These are phyloP conservation scores for Boletales sp. DNA, from an alignment of 768 basidiomycete genomes.

Conservation along the genomic window DNA sequence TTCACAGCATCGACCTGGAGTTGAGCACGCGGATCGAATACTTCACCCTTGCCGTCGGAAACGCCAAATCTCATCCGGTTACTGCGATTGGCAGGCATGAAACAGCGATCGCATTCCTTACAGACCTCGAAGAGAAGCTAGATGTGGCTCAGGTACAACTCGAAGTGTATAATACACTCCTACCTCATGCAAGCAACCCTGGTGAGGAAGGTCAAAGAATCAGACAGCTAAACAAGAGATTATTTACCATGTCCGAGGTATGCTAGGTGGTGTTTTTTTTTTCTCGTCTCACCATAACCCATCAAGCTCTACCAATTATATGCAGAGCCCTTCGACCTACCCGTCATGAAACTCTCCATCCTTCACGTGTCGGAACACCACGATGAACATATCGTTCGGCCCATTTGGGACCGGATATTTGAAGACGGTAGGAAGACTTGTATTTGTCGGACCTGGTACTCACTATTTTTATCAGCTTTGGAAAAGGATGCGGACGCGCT, in stretches of 20 bases:
- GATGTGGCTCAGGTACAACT: slow-evolving; percentile 96
- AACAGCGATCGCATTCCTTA: slow-evolving; percentile 93
- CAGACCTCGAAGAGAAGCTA: slow-evolving; percentile 90
- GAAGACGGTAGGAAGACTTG: slow-evolving; percentile 57
- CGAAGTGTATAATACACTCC: slow-evolving; percentile 75
- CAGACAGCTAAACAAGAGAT: slow-evolving; percentile 48
- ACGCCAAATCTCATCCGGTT: slow-evolving; percentile 92
- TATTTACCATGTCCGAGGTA: slow-evolving; percentile 87
- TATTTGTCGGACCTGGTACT: not conserved
- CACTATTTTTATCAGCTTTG: slow-evolving; percentile 37
- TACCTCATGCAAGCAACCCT: slow-evolving; percentile 57
- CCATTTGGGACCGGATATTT: slow-evolving; percentile 88
- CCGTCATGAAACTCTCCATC: slow-evolving; percentile 82
- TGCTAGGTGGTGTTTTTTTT: slow-evolving; percentile 15
- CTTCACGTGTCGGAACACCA: slow-evolving; percentile 92
- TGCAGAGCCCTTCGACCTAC: slow-evolving; percentile 82
- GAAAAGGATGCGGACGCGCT: slow-evolving; percentile 54
- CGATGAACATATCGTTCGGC: slow-evolving; percentile 74
- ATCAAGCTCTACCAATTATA: slow-evolving; percentile 81
- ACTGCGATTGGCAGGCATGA: slow-evolving; percentile 75
- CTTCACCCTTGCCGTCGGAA: slow-evolving; percentile 89
- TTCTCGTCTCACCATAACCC: slow-evolving; percentile 9
- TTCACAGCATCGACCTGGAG: slow-evolving; percentile 56
- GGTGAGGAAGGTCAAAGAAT: slow-evolving; percentile 63
- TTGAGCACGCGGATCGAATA: slow-evolving; percentile 84